Percentiles rank a stretch among this genome's conserved stretches.
Conservation (phyloP, 495 filamentous ascomycete species). For the Penicillium cosmopolitanum region DNA sequence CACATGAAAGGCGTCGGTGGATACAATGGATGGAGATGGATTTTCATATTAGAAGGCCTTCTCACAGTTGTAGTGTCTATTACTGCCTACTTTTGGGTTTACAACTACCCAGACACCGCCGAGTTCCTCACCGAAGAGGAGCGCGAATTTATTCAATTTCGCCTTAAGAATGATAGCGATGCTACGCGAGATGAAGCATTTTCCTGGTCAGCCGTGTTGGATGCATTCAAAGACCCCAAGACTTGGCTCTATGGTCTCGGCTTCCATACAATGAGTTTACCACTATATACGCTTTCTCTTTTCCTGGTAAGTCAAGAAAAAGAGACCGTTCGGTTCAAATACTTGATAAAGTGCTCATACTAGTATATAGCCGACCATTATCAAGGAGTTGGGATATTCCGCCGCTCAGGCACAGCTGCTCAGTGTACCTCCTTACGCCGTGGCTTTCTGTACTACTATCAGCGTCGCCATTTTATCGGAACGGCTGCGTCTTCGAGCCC, state of each 20-base stretch:
- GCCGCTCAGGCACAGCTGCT: slow-evolving; percentile 70
- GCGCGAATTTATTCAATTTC: slow-evolving; percentile 58
- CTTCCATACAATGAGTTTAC: slow-evolving; percentile 75
- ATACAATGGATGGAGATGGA: slow-evolving; percentile 79
- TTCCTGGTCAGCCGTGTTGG: slow-evolving; percentile 63
- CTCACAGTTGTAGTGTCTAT: slow-evolving; percentile 66
- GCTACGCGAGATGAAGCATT: slow-evolving; percentile 66
- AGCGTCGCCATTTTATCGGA: slow-evolving; percentile 64
- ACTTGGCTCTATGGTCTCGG: slow-evolving; percentile 74
- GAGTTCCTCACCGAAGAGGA: slow-evolving; percentile 69
- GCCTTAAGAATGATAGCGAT: slow-evolving; percentile 64
- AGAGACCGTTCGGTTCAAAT: neutral
- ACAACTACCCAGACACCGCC: slow-evolving; percentile 72
- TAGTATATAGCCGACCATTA: slow-evolving; percentile 65
- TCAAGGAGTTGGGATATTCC: slow-evolving; percentile 68
- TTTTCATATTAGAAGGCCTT: slow-evolving; percentile 79
- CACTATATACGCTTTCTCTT: slow-evolving; percentile 77
- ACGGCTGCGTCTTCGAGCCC: slow-evolving; percentile 55
- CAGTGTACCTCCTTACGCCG: slow-evolving; percentile 70
- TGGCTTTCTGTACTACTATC: slow-evolving; percentile 63
- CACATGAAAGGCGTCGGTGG: slow-evolving; percentile 68
- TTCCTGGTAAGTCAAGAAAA: slow-evolving; percentile 59
- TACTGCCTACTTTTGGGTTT: slow-evolving; percentile 68
- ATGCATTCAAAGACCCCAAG: slow-evolving; percentile 71
- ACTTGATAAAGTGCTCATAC: neutral